phyloP scores from a whole-genome alignment of 345 rosid species.

The Nasturtium officinale region DNA sequence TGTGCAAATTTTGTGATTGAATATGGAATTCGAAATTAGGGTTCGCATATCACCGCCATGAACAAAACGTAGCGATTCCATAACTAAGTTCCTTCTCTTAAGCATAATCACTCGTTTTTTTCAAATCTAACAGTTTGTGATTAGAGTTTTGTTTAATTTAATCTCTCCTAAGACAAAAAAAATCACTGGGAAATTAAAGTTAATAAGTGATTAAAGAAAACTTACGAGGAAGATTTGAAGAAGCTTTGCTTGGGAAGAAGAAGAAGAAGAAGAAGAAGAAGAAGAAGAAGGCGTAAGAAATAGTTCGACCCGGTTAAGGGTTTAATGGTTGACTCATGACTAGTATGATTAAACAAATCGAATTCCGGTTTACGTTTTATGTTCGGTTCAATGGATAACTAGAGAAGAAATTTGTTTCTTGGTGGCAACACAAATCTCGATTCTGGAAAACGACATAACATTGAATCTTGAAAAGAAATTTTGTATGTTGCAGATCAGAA shows the following conservation, averaged over 20 bases:
- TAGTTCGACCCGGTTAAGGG: constrained; percentile 25
- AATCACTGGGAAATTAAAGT: not conserved
- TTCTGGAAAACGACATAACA: not conserved
- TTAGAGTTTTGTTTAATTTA: not conserved
- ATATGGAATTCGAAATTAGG: not conserved
- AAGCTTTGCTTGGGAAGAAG: constrained; percentile 18
- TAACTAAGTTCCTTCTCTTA: constrained; percentile 22
- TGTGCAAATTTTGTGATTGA: constrained; percentile 21
- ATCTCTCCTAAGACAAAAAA: not conserved
- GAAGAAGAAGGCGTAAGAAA: not conserved
- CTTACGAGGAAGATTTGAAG: constrained; percentile 33
- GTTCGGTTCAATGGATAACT: not conserved
- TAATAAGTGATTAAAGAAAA: not conserved
- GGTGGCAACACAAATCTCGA: not conserved
- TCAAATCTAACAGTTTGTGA: not conserved
- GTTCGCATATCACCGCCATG: not conserved
- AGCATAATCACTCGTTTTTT: constrained; percentile 23
- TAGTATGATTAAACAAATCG: not conserved
- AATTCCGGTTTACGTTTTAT: not conserved
- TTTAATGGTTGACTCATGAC: not conserved
- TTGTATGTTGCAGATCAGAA: not conserved
- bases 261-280: constrained; percentile 12
- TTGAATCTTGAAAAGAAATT: not conserved
- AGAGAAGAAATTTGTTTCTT: not conserved
- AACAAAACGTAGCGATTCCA: constrained; percentile 14